Base-by-base conservation (phyloP, 2,329 filamentous ascomycete species). In the Ceratocystis variospora region DNA sequence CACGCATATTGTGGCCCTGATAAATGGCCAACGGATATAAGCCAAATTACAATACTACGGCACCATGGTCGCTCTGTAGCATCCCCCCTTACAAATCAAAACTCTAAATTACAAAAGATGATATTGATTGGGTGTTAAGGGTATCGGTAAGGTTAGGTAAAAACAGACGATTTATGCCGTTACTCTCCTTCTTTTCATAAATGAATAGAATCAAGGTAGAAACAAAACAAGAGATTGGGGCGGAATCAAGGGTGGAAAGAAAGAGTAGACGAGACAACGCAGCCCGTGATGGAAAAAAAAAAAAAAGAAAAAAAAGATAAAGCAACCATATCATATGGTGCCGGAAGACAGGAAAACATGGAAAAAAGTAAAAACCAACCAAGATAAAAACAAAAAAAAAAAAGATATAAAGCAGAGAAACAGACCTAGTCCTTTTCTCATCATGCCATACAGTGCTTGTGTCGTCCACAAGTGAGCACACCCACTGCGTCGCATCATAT, bases 331-430 rank as follows among this genome's bases (percentile, higher is more conserved):
- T 61, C 28, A 10, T 8, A 25, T 61, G 25, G 33, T 7, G 59
- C 53, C 19, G 45, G 31, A 17, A 46, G 41, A 65, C 7, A 62
- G 55, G 48, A 45, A 63, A 57, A 50, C 17, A 46, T 37, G 6
- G 50, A n/a, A 57, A 33, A 44, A 46, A 61, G 48, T 37, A 41
- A 53, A 50, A 25, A 55, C 61, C 59, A 55, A 46, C 45, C 64
- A 66, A 61, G n/a, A 41, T 4, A 41, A 37, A 37, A 37, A 37
- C 1, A 37, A 41, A 25, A 25, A 37, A 25, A 25, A 37, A 41
- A 68, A 62, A 63, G 66, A 67, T 70, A 67, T 70, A 65, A 67
- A 66, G 65, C 62, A 31, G 55, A 59, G 55, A 59, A 37, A 19
- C 28, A 59, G 55, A 37, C n/a, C 28, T 33, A 37, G n/a, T 59